These are phyloP conservation scores for Aegilops sharonensis DNA, from an alignment of 176 grass and related monocot genomes.

Conservation along the genomic window DNA sequence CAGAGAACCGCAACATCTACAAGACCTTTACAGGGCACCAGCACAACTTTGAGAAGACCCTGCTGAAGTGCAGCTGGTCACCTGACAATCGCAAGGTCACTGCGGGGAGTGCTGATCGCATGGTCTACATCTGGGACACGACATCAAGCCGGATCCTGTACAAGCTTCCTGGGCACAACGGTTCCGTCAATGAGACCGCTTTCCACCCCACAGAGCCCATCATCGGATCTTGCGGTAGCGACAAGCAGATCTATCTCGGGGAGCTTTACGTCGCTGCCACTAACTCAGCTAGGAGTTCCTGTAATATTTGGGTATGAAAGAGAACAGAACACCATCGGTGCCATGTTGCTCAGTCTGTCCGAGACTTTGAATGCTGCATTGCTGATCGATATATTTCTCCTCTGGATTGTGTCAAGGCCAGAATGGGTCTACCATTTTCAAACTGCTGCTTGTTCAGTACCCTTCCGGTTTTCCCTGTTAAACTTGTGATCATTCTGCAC, in stretches of 20 bases:
- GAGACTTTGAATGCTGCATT: constrained; percentile 6
- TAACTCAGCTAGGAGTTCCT: constrained; percentile 7
- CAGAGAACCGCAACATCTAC: constrained; percentile 89
- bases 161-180: constrained; percentile 96
- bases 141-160: constrained; percentile 86
- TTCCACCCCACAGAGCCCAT: constrained; percentile 95
- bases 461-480: neutral
- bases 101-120: constrained; percentile 87
- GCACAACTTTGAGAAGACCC: constrained; percentile 98
- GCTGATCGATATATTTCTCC: no score
- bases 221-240: constrained; percentile 86
- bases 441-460: constrained; percentile 7
- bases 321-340: neutral
- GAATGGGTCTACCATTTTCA: no score
- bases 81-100: constrained; percentile 93
- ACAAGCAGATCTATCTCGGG: constrained; percentile 97
- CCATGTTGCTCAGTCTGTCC: neutral
- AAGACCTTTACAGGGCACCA: constrained; percentile 93
- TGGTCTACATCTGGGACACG: constrained; percentile 99
- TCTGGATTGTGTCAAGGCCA: no score
- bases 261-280: constrained; percentile 50
- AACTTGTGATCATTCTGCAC: neutral
- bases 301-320: constrained; percentile 25
- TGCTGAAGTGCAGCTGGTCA: constrained; percentile 94
- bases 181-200: constrained; percentile 87